A percentile compares a stretch with the other conserved stretches of the same genome.
phyloP scores from a whole-genome alignment of 2,329 filamentous ascomycete species.

The Pseudopithomyces chartarum region DNA sequence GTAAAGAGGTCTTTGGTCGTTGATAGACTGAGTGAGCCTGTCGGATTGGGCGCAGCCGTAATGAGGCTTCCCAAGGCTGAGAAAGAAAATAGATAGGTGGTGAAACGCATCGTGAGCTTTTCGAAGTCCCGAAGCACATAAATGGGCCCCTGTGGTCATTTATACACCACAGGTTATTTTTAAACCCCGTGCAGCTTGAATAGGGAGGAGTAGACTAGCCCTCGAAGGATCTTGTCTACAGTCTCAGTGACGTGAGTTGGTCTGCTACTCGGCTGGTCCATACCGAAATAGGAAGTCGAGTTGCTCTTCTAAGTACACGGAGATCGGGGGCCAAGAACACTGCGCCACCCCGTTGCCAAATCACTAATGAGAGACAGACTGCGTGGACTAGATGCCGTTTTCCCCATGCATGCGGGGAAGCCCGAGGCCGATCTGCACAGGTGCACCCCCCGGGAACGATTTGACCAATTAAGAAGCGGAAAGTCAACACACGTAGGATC shows the following conservation, averaged over 20 bases:
- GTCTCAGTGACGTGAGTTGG: not conserved
- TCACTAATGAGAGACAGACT: not conserved
- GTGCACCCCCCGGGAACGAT: not conserved
- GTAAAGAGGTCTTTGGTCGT: not conserved
- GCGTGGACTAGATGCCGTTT: not conserved
- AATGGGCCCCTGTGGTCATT: not conserved
- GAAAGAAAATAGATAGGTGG: not conserved
- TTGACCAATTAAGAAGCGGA: not conserved
- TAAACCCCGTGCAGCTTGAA: not conserved
- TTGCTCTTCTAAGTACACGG: not conserved
- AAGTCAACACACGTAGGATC: not conserved
- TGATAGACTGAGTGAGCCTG: constrained; percentile 1
- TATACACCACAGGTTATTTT: not conserved
- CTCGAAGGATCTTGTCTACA: not conserved
- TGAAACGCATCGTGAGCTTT: not conserved
- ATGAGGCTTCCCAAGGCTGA: not conserved
- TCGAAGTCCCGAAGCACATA: not conserved
- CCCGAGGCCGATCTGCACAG: not conserved
- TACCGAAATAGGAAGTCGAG: not conserved
- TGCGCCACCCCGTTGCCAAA: not conserved
- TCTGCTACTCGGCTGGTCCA: not conserved
- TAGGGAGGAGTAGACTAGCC: not conserved
- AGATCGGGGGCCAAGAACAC: not conserved
- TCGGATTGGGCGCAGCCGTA: not conserved
- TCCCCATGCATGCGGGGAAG: not conserved